A percentile compares a stretch with the other conserved stretches of the same genome.
Conservation (phyloP, 768 basidiomycete genomes). For the Fomitopsis serialis region DNA sequence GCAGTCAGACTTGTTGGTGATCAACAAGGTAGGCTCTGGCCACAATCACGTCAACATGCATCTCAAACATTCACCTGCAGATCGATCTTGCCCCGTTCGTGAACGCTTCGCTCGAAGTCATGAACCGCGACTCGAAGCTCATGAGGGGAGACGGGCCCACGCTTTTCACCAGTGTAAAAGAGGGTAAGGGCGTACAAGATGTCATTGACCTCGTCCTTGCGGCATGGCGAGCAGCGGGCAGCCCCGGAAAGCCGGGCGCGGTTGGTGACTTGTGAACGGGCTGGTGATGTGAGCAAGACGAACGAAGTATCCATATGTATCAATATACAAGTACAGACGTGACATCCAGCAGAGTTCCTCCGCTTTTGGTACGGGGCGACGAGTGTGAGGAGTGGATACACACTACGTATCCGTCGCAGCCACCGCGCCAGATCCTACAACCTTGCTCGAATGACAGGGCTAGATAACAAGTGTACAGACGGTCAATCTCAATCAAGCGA, state of each 20-base stretch:
- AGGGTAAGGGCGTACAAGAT: conserved; percentile 74
- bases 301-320: background rate
- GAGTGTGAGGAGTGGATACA: too few species aligned
- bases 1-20: conserved; percentile 87
- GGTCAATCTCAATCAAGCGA: background rate
- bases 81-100: conserved; percentile 92
- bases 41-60: background rate
- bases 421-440: background rate
- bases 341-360: too few species aligned
- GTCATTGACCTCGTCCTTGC: conserved; percentile 76
- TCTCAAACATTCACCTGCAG: conserved; percentile 33
- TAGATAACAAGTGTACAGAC: background rate
- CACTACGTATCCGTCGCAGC: too few species aligned
- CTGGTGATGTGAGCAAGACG: background rate
- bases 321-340: background rate
- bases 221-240: conserved; percentile 84
- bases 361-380: too few species aligned
- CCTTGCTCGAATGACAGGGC: background rate
- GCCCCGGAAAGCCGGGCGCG: conserved; percentile 51
- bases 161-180: conserved; percentile 80
- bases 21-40: conserved; percentile 73
- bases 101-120: conserved; percentile 88
- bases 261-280: conserved; percentile 9
- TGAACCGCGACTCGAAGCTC: conserved; percentile 86
- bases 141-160: conserved; percentile 97